Base-by-base conservation (phyloP, 768 basidiomycete genomes). In the Trichaptum fuscoviolaceum region DNA sequence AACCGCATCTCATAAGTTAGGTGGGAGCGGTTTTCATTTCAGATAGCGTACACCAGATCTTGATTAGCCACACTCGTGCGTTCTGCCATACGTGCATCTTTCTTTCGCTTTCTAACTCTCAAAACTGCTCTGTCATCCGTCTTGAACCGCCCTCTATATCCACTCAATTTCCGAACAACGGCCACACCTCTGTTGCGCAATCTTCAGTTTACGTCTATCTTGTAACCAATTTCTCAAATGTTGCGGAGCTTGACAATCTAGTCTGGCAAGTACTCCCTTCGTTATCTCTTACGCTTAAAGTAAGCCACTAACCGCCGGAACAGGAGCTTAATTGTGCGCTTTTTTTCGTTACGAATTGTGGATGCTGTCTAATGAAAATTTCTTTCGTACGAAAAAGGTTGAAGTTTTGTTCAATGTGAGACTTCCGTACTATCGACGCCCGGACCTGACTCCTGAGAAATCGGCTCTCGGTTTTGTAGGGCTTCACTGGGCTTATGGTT, bases 361-460 rank as follows among this genome's bases (percentile, higher is more conserved):
- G 42, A 52, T 52, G 12, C 20, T 20, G 42, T 52, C 42, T 52
- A 12, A 52, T 35, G 17, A 42, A 23, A n/a, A 26, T 63, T n/a
- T 62, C 61, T 26, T 61, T 35, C 25, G 9, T 30, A 24, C 7
- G 12, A 30, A 9, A 24, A 65, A 84, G 84, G 75, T 80, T 25
- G 81, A 83, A 71, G 79, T 84, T 15, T 70, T 84, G 24, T 83
- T 85, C 71, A 85, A 84, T 71, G 85, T 84, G 68, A 67, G 82
- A 2, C 69, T 75, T 24, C 24, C 52, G 42, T n/a, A 52, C 27
- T 12, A 58, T 52, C 63, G 17, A 10, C 7, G 10, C 58, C n/a
- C 57, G 58, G 26, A 24, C 61, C 57, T n/a, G 57, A 58, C 57
- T 52, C 64, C 52, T 27, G 64, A 65, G 58, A 58, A 8, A 30